Evolutionary conservation across 1,284 basidiomycete genomes (phyloP).

Genomic region (Marasmius fiardii): DNA sequence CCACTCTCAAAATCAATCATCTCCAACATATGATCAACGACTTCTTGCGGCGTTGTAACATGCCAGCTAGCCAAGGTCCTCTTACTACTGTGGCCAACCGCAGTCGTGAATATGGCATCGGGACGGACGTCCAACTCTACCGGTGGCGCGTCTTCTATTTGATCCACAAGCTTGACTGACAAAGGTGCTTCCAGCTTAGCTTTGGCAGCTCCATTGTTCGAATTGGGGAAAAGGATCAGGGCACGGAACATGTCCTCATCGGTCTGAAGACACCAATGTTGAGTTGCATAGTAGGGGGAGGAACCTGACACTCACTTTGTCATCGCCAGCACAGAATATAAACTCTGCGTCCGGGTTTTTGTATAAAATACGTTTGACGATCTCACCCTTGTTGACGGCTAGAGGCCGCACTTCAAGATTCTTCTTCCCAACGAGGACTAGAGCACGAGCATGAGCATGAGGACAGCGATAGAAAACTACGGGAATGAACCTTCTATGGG

Average conservation of each 20-base stretch:
- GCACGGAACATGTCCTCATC: constrained; percentile 98
- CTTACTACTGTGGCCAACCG: constrained; percentile 84
- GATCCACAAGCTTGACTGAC: constrained; percentile 60
- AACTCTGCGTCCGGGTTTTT: constrained; percentile 92
- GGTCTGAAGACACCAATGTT: constrained; percentile 42
- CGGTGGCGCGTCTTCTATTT: constrained; percentile 29
- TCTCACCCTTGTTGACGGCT: constrained; percentile 98
- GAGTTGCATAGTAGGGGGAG: neutral
- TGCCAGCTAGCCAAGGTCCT: constrained; percentile 88
- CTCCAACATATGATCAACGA: constrained; percentile 68
- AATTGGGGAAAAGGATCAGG: constrained; percentile 56
- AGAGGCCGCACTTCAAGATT: constrained; percentile 95
- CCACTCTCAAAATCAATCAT: constrained; percentile 21
- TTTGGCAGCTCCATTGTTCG: constrained; percentile 22
- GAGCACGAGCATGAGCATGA: constrained; percentile 23
- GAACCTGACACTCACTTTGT: constrained; percentile 63
- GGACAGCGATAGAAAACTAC: neutral
- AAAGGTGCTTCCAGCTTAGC: constrained; percentile 72
- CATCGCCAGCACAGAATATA: constrained; percentile 96
- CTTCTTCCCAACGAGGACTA: constrained; percentile 94
- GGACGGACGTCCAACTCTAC: constrained; percentile 64
- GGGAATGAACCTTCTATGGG: constrained; percentile 74
- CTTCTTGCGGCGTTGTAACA: constrained; percentile 75
- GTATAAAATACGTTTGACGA: constrained; percentile 92
- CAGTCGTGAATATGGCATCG: constrained; percentile 82